Evolutionary conservation across 352 stramenopile genomes (phyloP), one percentile per base, ranked within the genome.

Genomic region (Globisporangium abappressorium): DNA sequence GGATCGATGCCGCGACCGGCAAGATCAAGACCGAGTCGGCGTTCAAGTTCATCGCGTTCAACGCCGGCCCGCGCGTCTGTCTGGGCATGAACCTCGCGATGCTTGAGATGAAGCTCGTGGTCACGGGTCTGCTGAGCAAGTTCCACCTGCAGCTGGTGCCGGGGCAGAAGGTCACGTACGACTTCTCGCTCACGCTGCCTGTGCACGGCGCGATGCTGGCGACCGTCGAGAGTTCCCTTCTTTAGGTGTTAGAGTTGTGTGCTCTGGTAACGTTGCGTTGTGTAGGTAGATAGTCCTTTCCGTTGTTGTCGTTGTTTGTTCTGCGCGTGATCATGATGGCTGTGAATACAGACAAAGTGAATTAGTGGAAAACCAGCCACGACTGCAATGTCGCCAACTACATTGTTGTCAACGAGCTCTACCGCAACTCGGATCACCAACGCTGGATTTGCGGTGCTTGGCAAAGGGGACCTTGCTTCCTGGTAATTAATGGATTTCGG

Each of bases 81-180:
- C 68, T 96, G 1, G 90, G 90, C 26, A 85, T 78, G 61, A 81
- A 82, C 26, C 70, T 97, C 0, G 89, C 90, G 20, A 87, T 95
- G 73, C 68, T 94, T 2, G 84, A 96, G 76, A 92, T 95, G 73
- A 94, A 94, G 75, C 66, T 95, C 51, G 75, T 91, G 12, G 64
- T 90, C 14, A 68, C 76, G 3, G 71, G 73, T 5, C 56, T 97
- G 28, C 46, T 97, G 26, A 73, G 72, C 41, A 84, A 83, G 46
- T 94, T 93, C 36, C 62, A 81, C 24, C 60, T 95, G 14, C 33
- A 79, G 26, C 47, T 87, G 8, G 20, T 74, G 30, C 66, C 75
- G 3, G 64, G 65, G 0, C 64, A 87, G 46, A 22, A 66, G 0
- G 60, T 87, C 54, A 85, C 71, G 60, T 89, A 84, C 70, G 78